A percentile compares a stretch with the other conserved stretches of the same genome.
phyloP scores from a whole-genome alignment of 2,329 filamentous ascomycete genomes.

The Botrytis squamosa region DNA sequence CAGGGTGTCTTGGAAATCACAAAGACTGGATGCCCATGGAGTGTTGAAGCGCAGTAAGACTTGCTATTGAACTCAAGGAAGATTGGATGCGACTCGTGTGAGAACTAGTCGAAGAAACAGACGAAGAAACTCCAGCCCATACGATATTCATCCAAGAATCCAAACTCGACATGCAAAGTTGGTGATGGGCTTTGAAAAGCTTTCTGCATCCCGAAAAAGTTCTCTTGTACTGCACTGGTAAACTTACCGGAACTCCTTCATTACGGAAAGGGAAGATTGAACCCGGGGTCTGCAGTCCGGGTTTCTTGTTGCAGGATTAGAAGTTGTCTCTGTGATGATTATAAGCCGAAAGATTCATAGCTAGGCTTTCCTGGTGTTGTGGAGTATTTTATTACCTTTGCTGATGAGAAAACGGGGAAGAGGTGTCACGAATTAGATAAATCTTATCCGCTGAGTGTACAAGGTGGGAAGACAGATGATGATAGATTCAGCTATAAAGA shows the following conservation, averaged over 20 bases:
- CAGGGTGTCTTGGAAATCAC: not conserved
- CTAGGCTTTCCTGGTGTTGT: conserved; percentile 14
- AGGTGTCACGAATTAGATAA: conserved; percentile 20
- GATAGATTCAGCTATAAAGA: no score
- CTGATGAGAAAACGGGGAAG: not conserved
- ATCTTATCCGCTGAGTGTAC: not conserved
- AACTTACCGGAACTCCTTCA: not conserved
- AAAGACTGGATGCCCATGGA: rapidly evolving
- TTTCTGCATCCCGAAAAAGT: conserved; percentile 9
- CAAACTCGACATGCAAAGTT: conserved; percentile 26
- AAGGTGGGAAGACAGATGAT: no score
- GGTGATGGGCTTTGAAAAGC: conserved; percentile 35
- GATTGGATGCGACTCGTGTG: conserved; percentile 15
- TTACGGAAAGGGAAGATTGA: conserved; percentile 8
- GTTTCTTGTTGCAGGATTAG: conserved; percentile 9
- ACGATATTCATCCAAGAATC: conserved; percentile 15
- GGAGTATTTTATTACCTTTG: conserved; percentile 21
- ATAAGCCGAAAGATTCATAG: conserved; percentile 22
- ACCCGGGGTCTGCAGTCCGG: conserved; percentile 16
- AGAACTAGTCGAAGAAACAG: not conserved
- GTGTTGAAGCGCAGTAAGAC: not conserved
- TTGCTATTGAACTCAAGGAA: not conserved
- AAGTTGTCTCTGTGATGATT: conserved; percentile 11
- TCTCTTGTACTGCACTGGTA: not conserved
- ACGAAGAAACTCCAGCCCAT: not conserved